Conservation (phyloP, 352 stramenopile species). For the Pseudoperonospora humuli region DNA sequence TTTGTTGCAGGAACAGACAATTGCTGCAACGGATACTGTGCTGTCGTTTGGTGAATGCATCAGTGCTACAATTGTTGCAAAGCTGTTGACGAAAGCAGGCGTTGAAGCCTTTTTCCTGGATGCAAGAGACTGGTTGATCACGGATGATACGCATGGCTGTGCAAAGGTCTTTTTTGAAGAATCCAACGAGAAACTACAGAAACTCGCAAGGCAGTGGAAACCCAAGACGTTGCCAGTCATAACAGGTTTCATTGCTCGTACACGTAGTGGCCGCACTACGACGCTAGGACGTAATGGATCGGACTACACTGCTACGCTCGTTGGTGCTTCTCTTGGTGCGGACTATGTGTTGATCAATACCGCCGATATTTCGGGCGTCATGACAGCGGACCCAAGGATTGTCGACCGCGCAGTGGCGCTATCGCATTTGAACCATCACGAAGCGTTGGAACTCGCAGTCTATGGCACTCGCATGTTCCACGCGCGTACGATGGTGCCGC, state of each 20-base stretch:
- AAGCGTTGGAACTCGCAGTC: conserved; percentile 72
- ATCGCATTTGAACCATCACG: conserved; percentile 72
- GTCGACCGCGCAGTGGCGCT: conserved; percentile 65
- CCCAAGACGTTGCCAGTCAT: conserved; percentile 48
- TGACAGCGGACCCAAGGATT: conserved; percentile 63
- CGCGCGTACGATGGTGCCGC: conserved; percentile 75
- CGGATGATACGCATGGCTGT: conserved; percentile 58
- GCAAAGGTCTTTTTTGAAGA: conserved; percentile 75
- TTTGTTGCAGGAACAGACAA: conserved; percentile 67
- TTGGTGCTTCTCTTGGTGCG: conserved; percentile 50
- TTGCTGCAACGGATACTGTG: conserved; percentile 57
- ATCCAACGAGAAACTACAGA: conserved; percentile 60
- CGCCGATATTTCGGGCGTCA: conserved; percentile 76
- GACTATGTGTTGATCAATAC: conserved; percentile 86
- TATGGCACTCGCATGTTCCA: conserved; percentile 85
- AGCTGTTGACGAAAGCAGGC: conserved; percentile 45
- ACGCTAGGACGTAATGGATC: conserved; percentile 77
- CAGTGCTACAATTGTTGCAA: conserved; percentile 62
- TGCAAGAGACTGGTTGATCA: conserved; percentile 64
- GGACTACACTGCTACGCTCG: conserved; percentile 80
- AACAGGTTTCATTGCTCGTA: conserved; percentile 69
- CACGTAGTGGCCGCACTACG: conserved; percentile 56
- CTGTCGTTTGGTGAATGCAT: conserved; percentile 77
- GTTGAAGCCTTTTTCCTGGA: conserved; percentile 64
- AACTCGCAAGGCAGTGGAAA: conserved; percentile 35